Evolutionary conservation across 2,329 filamentous ascomycete species (phyloP), one percentile per base, ranked within the genome.

Genomic region (Atkinsonella hypoxylon): DNA sequence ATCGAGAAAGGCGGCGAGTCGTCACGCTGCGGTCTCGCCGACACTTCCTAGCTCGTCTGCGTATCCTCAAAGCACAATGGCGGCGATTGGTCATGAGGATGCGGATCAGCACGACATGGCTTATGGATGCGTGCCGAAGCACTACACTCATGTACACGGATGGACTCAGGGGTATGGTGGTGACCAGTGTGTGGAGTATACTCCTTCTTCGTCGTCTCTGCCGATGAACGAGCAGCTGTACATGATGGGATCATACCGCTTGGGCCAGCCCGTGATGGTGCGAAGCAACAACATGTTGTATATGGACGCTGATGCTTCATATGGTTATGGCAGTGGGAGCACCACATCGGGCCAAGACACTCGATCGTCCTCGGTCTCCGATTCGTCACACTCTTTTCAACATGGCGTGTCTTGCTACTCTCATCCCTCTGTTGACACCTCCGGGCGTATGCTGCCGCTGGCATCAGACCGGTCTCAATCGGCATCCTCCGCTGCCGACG

Each of bases 1-100:
- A 3, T 64, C 65, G 26, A 61, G 65, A 30, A 62, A 62, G 31
- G 61, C 59, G 15, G 62, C 66, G 18, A 56, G 60, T 1, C 58
- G 62, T 39, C 58, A 56, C 9, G 51, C 55, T 8, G 54, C 58
- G 11, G 13, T 54, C 13, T 51, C 56, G 0, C 34, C 58, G 3
- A 40, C 41, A 6, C 8, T 50, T 2, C 9, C 51, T 1, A 42
- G 26, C 6, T 38, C 49, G 8, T 30, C 44, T 5, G 45, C 43
- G 13, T 53, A 51, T 47, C 13, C 38, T n/a, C 43, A 39, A 4
- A 41, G 6, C 3, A 44, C 34, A 2, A 47, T 51, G 30, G 20
- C 31, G 31, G 32, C 42, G n/a, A 17, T 51, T 13, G 47, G 47
- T 2, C 52, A 51, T n/a, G 39, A 39, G n/a, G 22, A 36, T 12